Evolutionary conservation across 345 rosid genomes (phyloP).

Genomic region (Eucalyptus shirleyi): DNA sequence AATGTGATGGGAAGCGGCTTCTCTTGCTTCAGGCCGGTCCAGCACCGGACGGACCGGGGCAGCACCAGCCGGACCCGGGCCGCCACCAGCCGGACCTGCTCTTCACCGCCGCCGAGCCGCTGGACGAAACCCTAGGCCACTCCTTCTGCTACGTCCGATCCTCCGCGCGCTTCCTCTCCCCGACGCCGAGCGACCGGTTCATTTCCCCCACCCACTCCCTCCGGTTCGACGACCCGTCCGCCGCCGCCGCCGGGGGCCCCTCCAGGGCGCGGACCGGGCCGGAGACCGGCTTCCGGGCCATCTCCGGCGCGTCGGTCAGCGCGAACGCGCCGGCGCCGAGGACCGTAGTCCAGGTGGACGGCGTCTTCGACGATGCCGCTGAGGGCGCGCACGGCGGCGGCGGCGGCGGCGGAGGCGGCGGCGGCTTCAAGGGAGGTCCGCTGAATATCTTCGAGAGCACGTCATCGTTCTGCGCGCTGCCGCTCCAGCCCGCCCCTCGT

Average conservation of each 20-base stretch:
- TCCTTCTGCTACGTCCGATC: slow-evolving; percentile 94
- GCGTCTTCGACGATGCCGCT: slow-evolving; percentile 72
- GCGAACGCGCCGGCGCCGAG: slow-evolving; percentile 78
- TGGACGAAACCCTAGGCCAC: slow-evolving; percentile 93
- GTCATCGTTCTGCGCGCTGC: slow-evolving; percentile 71
- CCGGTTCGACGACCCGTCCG: slow-evolving; percentile 41
- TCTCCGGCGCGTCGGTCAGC: slow-evolving; percentile 89
- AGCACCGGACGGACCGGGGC: neutral
- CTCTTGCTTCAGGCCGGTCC: slow-evolving; percentile 65
- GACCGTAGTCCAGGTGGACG: slow-evolving; percentile 69
- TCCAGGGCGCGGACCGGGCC: slow-evolving; percentile 26
- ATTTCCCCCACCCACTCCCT: slow-evolving; percentile 73
- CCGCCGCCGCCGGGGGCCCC: neutral
- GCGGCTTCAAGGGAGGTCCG: slow-evolving; percentile 26
- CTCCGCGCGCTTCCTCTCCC: slow-evolving; percentile 79
- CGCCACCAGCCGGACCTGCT: slow-evolving; percentile 20
- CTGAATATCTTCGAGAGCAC: slow-evolving; percentile 85
- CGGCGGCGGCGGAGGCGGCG: slow-evolving; percentile 13
- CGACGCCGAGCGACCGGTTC: slow-evolving; percentile 84
- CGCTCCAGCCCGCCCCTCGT: slow-evolving; percentile 76
- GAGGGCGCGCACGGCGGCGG: slow-evolving; percentile 20
- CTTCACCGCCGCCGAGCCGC: slow-evolving; percentile 49
- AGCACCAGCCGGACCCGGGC: slow-evolving; percentile 9
- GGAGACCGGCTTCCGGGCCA: slow-evolving; percentile 67
- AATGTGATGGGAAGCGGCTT: slow-evolving; percentile 99